Evolutionary conservation across 352 stramenopile genomes (phyloP), one percentile per base, ranked within the genome.

Genomic region (Peronospora tabacina): DNA sequence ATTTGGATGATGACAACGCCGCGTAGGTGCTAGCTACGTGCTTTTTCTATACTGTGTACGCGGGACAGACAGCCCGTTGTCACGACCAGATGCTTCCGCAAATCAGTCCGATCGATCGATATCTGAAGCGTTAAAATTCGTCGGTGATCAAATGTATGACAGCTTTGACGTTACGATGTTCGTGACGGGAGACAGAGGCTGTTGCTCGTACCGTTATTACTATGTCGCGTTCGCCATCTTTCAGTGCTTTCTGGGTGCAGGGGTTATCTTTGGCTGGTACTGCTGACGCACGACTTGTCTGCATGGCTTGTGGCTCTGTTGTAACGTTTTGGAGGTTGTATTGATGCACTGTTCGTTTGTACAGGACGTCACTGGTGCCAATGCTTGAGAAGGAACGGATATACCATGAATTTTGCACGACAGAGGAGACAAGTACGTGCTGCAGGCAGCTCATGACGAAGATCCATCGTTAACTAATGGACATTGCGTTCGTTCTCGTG

Each of bases 211-310:
- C 34, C 70, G 73, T 43, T 72, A 71, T 35, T 17, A 71, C 36
- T 70, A 76, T 30, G 66, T 82, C 15, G 47, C 30, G 13, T 76
- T 85, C 44, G 73, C 73, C 32, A 81, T 81, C 47, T 67, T 79
- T 41, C 70, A 85, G 53, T 85, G 70, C 46, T 81, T 80, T 47
- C 49, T 85, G 11, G 68, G 73, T 32, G 68, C 73, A 13, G 73
- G 73, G 30, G 55, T 85, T 40, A 79, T 82, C 51, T 82, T 82
- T 22, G 73, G 73, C 39, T 85, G 73, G 72, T 84, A 55, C 5
- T 32, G 7, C 11, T 32, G 7, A 9, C 7, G 28, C 10, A 12
- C 3, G 7, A 3, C 7, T 4, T 4, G 10, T 32, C 28, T 32
- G 28, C 28, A 12, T 32, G 10, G 1, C 3, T 28, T 37, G 38